Evolutionary conservation across 768 basidiomycete genomes (phyloP), one percentile per base, ranked within the genome.

Genomic region (Nidularia pulvinata): DNA sequence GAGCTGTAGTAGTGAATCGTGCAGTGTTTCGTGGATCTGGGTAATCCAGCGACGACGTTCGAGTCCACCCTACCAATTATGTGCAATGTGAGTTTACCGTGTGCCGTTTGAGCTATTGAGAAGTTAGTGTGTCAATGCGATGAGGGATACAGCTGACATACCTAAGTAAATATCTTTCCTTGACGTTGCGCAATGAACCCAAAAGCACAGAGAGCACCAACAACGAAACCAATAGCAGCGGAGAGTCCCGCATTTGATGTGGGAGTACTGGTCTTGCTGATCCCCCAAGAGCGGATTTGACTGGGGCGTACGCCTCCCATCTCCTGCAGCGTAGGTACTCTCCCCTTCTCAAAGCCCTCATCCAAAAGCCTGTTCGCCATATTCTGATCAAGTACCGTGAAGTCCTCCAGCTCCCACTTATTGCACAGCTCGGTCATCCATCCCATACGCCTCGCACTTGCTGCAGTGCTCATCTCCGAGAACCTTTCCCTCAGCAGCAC

Each of bases 391-490:
- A 95, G 75, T 52, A 67, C 57, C 2, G 81, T 84, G 55, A 99
- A 81, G 52, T 95, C 89, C 45, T 89, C 90, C 75, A 98, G 75
- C 33, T 80, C 73, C 95, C 95, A 98, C 33, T 74, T 68, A 55
- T 92, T 91, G 69, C 93, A 98, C 22, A 97, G 74, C 56, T 80
- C 80, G 16, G 88, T 82, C 89, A 97, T 95, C 93, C 93, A 95
- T 58, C 79, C 80, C 95, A 98, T 98, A 64, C 96, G 75, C 62
- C 79, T 81, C 67, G 84, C 84, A 42, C 93, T 86, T 49, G 90
- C 61, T 48, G 79, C 74, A 2, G 93, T 93, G 6, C 91, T 93
- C 3, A 91, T 85, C 0, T 92, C 95, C 1, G 90, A 89, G 11
- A 89, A 93, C 34, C 88, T 79, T 64, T 86, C 79, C 64, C 93